A percentile compares a stretch with the other conserved stretches of the same genome.
Evolutionary conservation across 2,329 filamentous ascomycete species (phyloP).

Genomic region (Ambrosiella beaveri): DNA sequence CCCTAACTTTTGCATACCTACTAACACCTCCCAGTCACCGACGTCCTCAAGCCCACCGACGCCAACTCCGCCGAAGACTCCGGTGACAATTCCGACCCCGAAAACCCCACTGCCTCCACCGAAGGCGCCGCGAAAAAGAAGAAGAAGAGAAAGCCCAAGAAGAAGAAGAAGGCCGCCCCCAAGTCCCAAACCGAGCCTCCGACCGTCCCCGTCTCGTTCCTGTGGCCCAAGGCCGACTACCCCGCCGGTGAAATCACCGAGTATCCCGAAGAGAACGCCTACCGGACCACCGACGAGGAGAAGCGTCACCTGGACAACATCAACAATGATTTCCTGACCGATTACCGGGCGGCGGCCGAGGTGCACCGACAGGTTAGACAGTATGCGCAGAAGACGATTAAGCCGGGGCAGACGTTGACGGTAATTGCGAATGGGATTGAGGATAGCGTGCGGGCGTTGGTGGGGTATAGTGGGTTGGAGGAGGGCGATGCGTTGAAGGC

Average conservation of each 20-base stretch:
- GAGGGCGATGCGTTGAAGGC: constrained; percentile 57
- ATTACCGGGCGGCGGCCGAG: constrained; percentile 61
- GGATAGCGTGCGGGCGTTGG: constrained; percentile 52
- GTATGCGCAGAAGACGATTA: constrained; percentile 58
- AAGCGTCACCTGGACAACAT: constrained; percentile 65
- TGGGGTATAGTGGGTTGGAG: constrained; percentile 52
- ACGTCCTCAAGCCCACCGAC: constrained; percentile 20
- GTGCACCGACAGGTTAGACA: constrained; percentile 62
- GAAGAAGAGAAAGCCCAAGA: constrained; percentile 70
- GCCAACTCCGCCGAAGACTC: constrained; percentile 25
- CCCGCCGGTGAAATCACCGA: constrained; percentile 64
- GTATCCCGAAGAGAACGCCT: constrained; percentile 60
- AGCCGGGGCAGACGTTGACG: constrained; percentile 55
- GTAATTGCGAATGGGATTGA: constrained; percentile 72
- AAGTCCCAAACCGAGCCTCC: constrained; percentile 64
- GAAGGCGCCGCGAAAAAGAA: constrained; percentile 32
- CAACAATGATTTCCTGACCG: constrained; percentile 56
- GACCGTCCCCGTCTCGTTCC: constrained; percentile 51
- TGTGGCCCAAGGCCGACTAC: constrained; percentile 57
- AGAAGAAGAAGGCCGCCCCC: constrained; percentile 47
- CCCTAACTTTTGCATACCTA: background rate
- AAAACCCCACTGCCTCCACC: background rate
- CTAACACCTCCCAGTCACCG: constrained; percentile 18
- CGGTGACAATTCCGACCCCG: constrained; percentile 25
- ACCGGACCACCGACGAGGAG: constrained; percentile 68